These are phyloP conservation scores for Calvatia gigantea DNA, from an alignment of 768 basidiomycete genomes.

Conservation along the genomic window DNA sequence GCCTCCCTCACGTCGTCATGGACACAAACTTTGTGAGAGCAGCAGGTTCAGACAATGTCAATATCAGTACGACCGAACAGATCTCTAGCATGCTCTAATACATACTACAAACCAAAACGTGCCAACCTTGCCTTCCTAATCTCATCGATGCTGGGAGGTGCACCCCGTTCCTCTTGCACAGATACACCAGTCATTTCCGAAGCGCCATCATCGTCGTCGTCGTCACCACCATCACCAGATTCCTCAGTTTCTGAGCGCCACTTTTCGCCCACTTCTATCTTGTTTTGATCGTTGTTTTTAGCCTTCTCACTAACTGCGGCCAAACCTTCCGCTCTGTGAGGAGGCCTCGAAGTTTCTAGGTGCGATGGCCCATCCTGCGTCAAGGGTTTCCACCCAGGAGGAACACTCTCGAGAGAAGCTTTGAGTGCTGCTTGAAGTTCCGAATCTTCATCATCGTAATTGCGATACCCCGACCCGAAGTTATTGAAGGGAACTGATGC, in stretches of 20 bases:
- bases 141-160: conserved; percentile 56
- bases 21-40: no score
- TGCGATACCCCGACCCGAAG: conserved; percentile 26
- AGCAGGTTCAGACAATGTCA: no score
- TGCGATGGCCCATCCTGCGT: conserved; percentile 10
- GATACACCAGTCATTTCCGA: conserved; percentile 14
- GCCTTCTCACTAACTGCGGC: not conserved
- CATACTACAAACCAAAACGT: conserved; percentile 50
- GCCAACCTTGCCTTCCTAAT: conserved; percentile 62
- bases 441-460: conserved; percentile 85
- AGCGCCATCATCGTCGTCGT: conserved; percentile 18
- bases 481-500: not conserved
- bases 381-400: conserved; percentile 44
- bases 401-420: conserved; percentile 71
- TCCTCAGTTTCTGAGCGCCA: conserved; percentile 1
- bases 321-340: not conserved
- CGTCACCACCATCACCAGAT: conserved; percentile 18
- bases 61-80: not conserved
- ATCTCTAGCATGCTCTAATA: not conserved
- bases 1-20: no score
- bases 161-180: conserved; percentile 22
- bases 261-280: not conserved
- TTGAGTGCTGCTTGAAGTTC: conserved; percentile 84
- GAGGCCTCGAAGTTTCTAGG: not conserved
- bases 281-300: not conserved